phyloP scores from a whole-genome alignment of 805 yeast genomes.

The Wickerhamomyces bovis region DNA sequence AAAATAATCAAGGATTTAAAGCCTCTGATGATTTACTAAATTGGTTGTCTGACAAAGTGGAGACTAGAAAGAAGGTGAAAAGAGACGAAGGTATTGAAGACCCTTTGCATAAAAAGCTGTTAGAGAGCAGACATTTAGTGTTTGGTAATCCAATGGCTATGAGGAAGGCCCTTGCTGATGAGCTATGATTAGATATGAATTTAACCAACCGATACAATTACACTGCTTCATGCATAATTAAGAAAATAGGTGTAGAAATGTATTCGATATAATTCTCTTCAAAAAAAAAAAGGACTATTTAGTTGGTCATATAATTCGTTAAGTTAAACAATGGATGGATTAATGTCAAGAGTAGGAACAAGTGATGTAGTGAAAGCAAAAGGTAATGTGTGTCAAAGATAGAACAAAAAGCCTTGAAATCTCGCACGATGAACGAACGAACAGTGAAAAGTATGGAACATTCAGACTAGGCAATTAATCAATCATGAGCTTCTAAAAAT shows the following conservation, averaged over 20 bases:
- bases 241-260: not conserved
- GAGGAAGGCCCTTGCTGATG: slow-evolving; percentile 55
- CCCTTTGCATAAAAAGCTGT: slow-evolving; percentile 34
- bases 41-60: slow-evolving; percentile 55
- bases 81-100: slow-evolving; percentile 22
- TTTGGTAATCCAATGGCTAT: slow-evolving; percentile 76
- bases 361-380: slow-evolving; percentile 17
- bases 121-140: slow-evolving; percentile 50
- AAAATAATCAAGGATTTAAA: slow-evolving; percentile 25
- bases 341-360: slow-evolving; percentile 11
- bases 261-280: not conserved
- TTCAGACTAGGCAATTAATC: not conserved
- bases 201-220: not conserved
- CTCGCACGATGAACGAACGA: too few species aligned
- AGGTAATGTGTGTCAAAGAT: not conserved
- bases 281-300: not conserved
- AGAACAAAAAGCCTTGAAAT: too few species aligned
- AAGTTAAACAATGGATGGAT: not conserved
- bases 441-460: not conserved
- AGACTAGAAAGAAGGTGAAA: slow-evolving; percentile 23
- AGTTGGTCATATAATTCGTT: not conserved
- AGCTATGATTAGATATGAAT: slow-evolving; percentile 29
- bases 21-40: slow-evolving; percentile 39
- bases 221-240: not conserved
- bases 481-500: slow-evolving; percentile 48